Conservation (phyloP, 73 alveolate species). For the Paramecium sexaurelia region DNA sequence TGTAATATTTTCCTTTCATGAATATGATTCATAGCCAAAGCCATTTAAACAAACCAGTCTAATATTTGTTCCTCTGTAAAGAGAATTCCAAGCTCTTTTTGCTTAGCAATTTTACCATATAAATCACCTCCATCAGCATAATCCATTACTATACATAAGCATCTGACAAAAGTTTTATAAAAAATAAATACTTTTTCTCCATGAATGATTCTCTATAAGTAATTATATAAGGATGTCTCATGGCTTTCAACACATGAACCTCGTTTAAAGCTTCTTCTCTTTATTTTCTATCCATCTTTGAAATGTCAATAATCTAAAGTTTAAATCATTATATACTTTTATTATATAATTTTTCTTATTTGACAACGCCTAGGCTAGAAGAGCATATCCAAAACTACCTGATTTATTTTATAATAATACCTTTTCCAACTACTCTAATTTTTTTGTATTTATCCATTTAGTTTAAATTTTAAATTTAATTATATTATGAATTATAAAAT, state of each 20-base stretch:
- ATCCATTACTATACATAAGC: conserved; percentile 97
- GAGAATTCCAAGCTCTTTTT: conserved; percentile 79
- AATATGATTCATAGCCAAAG: conserved; percentile 96
- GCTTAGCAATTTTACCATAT: conserved; percentile 90
- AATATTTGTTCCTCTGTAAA: conserved; percentile 91
- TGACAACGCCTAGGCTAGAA: conserved; percentile 80
- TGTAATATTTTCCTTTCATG: conserved; percentile 97
- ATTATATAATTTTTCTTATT: conserved; percentile 83
- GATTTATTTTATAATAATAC: conserved; percentile 61
- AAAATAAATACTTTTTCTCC: conserved; percentile 76
- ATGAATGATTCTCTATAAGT: conserved; percentile 92
- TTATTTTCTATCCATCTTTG: conserved; percentile 87
- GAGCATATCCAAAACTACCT: conserved; percentile 94
- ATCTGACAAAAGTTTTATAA: conserved; percentile 61
- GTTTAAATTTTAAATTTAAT: neutral
- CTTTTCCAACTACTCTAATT: conserved; percentile 85
- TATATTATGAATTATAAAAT: neutral
- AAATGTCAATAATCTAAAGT: conserved; percentile 81
- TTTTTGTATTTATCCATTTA: conserved; percentile 73
- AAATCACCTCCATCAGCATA: conserved; percentile 99
- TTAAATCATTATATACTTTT: conserved; percentile 60
- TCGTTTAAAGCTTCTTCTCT: conserved; percentile 91
- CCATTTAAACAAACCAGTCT: conserved; percentile 98
- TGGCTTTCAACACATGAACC: conserved; percentile 87
- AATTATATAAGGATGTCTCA: conserved; percentile 95